Evolutionary conservation across 345 rosid genomes (phyloP).

Genomic region (Gossypium ekmanianum): DNA sequence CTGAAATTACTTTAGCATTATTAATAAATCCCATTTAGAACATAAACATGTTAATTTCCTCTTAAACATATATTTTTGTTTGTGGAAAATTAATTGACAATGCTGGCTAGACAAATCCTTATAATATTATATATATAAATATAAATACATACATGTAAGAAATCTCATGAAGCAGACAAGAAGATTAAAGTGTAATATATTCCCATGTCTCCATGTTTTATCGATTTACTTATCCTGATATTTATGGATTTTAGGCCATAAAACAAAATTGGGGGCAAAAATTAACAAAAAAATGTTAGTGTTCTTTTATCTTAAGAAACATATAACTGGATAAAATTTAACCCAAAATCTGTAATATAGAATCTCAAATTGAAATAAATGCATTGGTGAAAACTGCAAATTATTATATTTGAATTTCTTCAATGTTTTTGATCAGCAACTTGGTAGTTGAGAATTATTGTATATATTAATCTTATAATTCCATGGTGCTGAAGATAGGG

Average conservation of each 20-base stretch:
- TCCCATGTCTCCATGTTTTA: constrained; percentile 1
- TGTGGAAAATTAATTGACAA: not conserved
- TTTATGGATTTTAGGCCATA: not conserved
- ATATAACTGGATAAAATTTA: not conserved
- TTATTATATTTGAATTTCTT: not conserved
- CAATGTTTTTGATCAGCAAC: not conserved
- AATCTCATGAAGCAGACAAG: not conserved
- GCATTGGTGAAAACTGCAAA: not conserved
- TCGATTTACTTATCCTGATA: not conserved
- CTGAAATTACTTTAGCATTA: not conserved
- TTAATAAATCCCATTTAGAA: not conserved
- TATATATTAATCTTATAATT: not conserved
- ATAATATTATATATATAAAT: not conserved
- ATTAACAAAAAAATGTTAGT: not conserved
- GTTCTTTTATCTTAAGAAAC: too few species aligned
- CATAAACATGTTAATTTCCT: not conserved
- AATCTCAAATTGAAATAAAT: not conserved
- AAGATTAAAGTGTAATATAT: not conserved
- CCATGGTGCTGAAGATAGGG: not conserved
- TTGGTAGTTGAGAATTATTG: not conserved
- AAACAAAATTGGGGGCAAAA: not conserved
- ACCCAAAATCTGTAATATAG: not conserved
- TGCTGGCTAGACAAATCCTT: not conserved
- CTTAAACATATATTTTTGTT: too few species aligned
- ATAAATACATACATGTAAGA: not conserved